phyloP scores from a whole-genome alignment of 2,329 filamentous ascomycete species.

The Colletotrichum ledebouriae region DNA sequence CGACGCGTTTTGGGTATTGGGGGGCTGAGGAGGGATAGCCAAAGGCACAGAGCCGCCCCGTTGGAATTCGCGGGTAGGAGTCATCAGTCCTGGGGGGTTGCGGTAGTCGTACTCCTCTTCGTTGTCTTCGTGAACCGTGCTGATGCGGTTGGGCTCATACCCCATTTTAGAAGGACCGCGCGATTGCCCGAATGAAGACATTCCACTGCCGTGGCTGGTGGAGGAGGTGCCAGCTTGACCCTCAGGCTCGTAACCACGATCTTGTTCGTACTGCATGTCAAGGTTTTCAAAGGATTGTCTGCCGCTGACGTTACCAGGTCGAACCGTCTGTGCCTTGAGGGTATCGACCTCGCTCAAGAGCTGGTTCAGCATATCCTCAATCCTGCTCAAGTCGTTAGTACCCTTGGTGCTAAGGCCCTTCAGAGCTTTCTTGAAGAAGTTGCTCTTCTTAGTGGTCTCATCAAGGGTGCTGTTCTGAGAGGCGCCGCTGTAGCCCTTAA shows the following conservation, averaged over 20 bases:
- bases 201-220: slow-evolving; percentile 79
- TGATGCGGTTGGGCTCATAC: slow-evolving; percentile 78
- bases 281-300: slow-evolving; percentile 78
- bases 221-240: slow-evolving; percentile 80
- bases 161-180: slow-evolving; percentile 61
- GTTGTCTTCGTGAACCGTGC: slow-evolving; percentile 87
- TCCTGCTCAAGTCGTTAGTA: slow-evolving; percentile 86
- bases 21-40: slow-evolving; percentile 70
- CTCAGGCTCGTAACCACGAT: slow-evolving; percentile 85
- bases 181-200: slow-evolving; percentile 73
- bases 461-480: slow-evolving; percentile 69
- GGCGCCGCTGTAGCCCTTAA: slow-evolving; percentile 60
- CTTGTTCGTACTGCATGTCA: slow-evolving; percentile 75
- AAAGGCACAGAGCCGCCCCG: slow-evolving; percentile 68
- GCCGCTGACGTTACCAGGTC: slow-evolving; percentile 59
- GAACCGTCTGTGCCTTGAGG: slow-evolving; percentile 73
- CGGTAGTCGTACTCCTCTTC: slow-evolving; percentile 77
- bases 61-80: slow-evolving; percentile 64
- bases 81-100: slow-evolving; percentile 58
- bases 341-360: slow-evolving; percentile 92
- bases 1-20: slow-evolving; percentile 55
- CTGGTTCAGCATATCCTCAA: slow-evolving; percentile 93
- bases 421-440: slow-evolving; percentile 93
- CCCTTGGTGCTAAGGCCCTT: slow-evolving; percentile 91
- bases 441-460: slow-evolving; percentile 84